A percentile compares a stretch with the other conserved stretches of the same genome.
Conservation (phyloP, 225 moss, liverwort and hornwort genomes). For the Ulota crispa region DNA sequence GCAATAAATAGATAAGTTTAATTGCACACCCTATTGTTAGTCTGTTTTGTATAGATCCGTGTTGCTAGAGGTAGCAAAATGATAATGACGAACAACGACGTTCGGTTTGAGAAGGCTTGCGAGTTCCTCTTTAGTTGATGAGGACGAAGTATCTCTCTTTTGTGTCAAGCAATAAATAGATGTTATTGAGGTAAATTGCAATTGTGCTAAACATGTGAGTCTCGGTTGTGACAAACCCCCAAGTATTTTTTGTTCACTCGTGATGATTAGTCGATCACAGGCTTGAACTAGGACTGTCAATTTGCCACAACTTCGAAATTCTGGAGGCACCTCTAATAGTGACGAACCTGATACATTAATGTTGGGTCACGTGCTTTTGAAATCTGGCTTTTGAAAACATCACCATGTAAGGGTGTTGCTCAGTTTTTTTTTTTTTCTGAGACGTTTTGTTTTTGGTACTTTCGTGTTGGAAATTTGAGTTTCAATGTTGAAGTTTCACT, state of each 20-base stretch:
- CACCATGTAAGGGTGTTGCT: too few species aligned
- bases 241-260: neutral
- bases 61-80: neutral
- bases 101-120: slow-evolving; percentile 9
- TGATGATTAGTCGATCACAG: neutral
- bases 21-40: too few species aligned
- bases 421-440: too few species aligned
- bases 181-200: neutral
- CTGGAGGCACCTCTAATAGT: neutral
- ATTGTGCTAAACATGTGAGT: neutral
- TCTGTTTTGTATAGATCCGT: neutral
- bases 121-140: neutral
- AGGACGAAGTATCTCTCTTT: neutral
- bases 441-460: too few species aligned
- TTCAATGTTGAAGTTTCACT: too few species aligned
- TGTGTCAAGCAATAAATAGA: slow-evolving; percentile 10
- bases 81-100: slow-evolving; percentile 35
- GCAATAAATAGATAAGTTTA: slow-evolving; percentile 1
- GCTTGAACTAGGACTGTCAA: neutral
- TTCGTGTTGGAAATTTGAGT: too few species aligned
- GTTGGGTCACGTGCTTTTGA: neutral
- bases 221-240: neutral
- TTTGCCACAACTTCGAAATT: neutral
- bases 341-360: neutral
- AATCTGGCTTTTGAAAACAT: neutral